These are phyloP conservation scores for Pseudogymnoascus sp. DNA, from an alignment of 2,329 filamentous ascomycete species.

Conservation along the genomic window DNA sequence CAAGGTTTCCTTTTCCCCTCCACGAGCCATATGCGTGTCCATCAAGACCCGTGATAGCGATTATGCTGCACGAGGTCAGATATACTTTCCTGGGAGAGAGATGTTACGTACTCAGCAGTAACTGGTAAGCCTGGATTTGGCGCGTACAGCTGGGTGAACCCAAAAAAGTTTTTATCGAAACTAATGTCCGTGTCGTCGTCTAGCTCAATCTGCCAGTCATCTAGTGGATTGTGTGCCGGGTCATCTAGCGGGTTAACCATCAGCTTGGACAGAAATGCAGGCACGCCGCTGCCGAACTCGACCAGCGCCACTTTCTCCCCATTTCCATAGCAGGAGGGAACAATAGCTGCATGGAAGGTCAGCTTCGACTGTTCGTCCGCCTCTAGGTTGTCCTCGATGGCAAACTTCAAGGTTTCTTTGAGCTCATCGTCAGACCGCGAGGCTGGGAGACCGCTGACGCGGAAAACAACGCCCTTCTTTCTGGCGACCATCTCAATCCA, in stretches of 20 bases:
- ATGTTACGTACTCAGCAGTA: conserved; percentile 16
- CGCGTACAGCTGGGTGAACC: conserved; percentile 25
- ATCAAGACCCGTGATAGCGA: conserved; percentile 26
- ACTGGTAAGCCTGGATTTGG: neutral
- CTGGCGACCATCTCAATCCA: neutral
- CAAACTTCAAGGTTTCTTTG: neutral
- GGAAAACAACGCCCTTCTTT: conserved; percentile 7
- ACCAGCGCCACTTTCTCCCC: conserved; percentile 12
- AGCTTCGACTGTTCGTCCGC: conserved; percentile 5
- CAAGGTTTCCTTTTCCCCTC: conserved; percentile 21
- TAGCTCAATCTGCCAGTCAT: conserved; percentile 15
- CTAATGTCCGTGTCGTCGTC: conserved; percentile 18
- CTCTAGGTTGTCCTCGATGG: conserved; percentile 10
- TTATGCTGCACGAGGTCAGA: conserved; percentile 17
- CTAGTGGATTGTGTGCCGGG: conserved; percentile 4
- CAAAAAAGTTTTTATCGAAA: conserved; percentile 24
- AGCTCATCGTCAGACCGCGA: conserved; percentile 14
- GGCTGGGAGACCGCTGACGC: conserved; percentile 15
- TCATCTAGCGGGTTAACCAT: conserved; percentile 12
- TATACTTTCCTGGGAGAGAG: neutral
- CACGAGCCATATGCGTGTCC: conserved; percentile 30
- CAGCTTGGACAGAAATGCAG: conserved; percentile 14
- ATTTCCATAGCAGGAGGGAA: conserved; percentile 14
- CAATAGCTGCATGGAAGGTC: neutral
- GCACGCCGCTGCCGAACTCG: conserved; percentile 14